A percentile compares a stretch with the other conserved stretches of the same genome.
Conservation (phyloP, 106 monocot species). For the Cymbidium sinense region DNA sequence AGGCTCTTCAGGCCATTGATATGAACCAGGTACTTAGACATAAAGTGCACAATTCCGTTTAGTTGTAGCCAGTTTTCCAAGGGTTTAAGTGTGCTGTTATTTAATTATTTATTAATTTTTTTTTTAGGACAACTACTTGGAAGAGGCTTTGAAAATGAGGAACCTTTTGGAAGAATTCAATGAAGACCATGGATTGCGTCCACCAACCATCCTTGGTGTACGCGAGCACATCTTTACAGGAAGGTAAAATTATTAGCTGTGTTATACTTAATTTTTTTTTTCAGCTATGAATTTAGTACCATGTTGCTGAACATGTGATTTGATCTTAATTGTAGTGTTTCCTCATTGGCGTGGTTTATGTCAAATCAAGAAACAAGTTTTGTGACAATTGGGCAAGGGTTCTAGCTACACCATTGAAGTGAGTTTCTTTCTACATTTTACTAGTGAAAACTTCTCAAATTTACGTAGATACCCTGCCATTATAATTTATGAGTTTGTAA, state of each 20-base stretch:
- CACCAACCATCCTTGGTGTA: slow-evolving; percentile 89
- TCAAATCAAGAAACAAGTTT: slow-evolving; percentile 98
- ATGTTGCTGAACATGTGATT: background rate
- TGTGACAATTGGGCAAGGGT: slow-evolving; percentile 94
- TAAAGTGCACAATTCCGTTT: background rate
- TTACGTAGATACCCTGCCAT: too few species aligned
- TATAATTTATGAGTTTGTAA: too few species aligned
- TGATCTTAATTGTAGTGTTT: slow-evolving; percentile 51
- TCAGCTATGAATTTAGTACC: too few species aligned
- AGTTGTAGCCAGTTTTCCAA: background rate
- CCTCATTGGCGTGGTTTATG: slow-evolving; percentile 96
- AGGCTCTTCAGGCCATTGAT: slow-evolving; percentile 97
- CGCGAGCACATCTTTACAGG: slow-evolving; percentile 98
- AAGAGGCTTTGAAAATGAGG: slow-evolving; percentile 96
- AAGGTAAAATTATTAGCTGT: slow-evolving; percentile 33
- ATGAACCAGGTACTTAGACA: slow-evolving; percentile 71
- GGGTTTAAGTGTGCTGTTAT: background rate
- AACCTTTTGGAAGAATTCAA: slow-evolving; percentile 98
- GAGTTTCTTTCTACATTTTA: slow-evolving; percentile 14
- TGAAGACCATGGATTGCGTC: slow-evolving; percentile 85
- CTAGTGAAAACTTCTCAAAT: too few species aligned
- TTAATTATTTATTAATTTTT: background rate
- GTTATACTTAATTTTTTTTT: background rate
- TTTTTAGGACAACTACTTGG: slow-evolving; percentile 85
- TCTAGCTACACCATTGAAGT: slow-evolving; percentile 82